phyloP scores from a whole-genome alignment of 805 yeast species.

The Jamesozyma rosinii region DNA sequence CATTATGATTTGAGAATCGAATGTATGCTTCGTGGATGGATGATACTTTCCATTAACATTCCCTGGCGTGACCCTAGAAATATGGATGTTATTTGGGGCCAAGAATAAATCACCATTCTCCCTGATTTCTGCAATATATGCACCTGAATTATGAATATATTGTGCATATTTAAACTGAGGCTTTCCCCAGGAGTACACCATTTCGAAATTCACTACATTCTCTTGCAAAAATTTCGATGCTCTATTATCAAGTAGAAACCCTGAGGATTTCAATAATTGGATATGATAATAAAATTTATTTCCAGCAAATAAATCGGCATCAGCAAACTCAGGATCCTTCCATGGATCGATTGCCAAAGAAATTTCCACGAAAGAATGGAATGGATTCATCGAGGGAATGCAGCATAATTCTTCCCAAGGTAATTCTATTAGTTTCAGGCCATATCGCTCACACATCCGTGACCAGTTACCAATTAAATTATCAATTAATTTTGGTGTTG shows the following conservation, averaged over 20 bases:
- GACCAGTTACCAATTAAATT: slow-evolving; percentile 72
- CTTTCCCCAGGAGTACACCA: slow-evolving; percentile 84
- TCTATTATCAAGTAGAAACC: slow-evolving; percentile 74
- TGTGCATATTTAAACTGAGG: slow-evolving; percentile 78
- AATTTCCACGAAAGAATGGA: slow-evolving; percentile 74
- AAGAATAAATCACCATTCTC: slow-evolving; percentile 69
- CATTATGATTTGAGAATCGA: slow-evolving; percentile 71
- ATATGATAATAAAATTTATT: slow-evolving; percentile 70
- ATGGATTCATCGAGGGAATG: slow-evolving; percentile 70
- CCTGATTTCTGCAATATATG: slow-evolving; percentile 78
- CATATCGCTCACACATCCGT: slow-evolving; percentile 76
- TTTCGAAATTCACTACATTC: slow-evolving; percentile 44
- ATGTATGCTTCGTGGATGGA: slow-evolving; percentile 27
- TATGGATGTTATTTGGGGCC: slow-evolving; percentile 81
- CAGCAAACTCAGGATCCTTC: slow-evolving; percentile 45
- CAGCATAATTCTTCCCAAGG: slow-evolving; percentile 84
- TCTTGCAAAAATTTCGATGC: slow-evolving; percentile 56
- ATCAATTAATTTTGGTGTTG: slow-evolving; percentile 78
- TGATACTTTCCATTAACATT: slow-evolving; percentile 29
- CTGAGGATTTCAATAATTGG: slow-evolving; percentile 56
- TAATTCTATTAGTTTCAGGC: slow-evolving; percentile 70
- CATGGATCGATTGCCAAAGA: slow-evolving; percentile 64
- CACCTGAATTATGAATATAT: slow-evolving; percentile 82
- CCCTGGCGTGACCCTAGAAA: slow-evolving; percentile 57
- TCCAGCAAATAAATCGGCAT: slow-evolving; percentile 34